phyloP scores from a whole-genome alignment of 768 basidiomycete species.

The Lentinula sp. region DNA sequence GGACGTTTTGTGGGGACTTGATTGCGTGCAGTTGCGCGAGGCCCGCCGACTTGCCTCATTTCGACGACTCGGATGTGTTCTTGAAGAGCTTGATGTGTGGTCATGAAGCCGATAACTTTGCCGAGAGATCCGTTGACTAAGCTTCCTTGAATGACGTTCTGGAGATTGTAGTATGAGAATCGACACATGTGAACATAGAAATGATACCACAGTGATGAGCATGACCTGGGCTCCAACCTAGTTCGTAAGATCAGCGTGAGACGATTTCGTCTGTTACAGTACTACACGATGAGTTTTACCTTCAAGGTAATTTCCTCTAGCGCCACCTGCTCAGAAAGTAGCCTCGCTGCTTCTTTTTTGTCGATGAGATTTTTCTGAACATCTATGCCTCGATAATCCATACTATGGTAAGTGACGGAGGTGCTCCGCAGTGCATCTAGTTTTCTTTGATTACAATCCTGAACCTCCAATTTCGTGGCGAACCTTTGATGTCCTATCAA shows the following conservation, averaged over 20 bases:
- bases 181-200: background rate
- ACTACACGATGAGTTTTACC: slow-evolving; percentile 20
- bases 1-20: background rate
- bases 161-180: background rate
- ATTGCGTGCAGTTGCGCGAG: background rate
- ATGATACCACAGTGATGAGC: slow-evolving; percentile 55
- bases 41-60: slow-evolving; percentile 17
- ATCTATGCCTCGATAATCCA: slow-evolving; percentile 41
- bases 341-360: slow-evolving; percentile 14
- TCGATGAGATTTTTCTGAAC: slow-evolving; percentile 26
- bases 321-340: slow-evolving; percentile 58
- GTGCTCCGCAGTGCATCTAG: slow-evolving; percentile 42
- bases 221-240: slow-evolving; percentile 84
- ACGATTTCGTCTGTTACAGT: too few species aligned
- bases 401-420: slow-evolving; percentile 27
- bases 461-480: slow-evolving; percentile 73
- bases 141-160: slow-evolving; percentile 66
- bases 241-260: too few species aligned
- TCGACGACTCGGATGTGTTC: slow-evolving; percentile 29
- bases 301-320: slow-evolving; percentile 40
- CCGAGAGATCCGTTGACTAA: slow-evolving; percentile 73
- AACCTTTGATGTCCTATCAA: slow-evolving; percentile 40
- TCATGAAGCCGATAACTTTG: slow-evolving; percentile 41
- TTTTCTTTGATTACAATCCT: slow-evolving; percentile 60
- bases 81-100: slow-evolving; percentile 36